Conservation (phyloP, 139 green algal genomes). For the Ettlia oleoabundans region DNA sequence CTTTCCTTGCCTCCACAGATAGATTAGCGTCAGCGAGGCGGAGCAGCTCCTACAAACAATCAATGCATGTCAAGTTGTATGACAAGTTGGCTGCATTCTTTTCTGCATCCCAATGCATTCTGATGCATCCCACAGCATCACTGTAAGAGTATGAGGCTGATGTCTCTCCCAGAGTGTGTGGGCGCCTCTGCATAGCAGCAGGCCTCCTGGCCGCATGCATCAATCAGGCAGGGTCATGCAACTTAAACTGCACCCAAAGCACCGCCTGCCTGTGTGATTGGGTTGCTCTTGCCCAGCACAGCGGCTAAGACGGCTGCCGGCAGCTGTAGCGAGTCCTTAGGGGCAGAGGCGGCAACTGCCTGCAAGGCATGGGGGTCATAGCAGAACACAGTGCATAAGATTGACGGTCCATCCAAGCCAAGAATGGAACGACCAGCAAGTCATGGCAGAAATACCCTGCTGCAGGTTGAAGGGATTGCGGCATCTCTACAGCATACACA, state of each 20-base stretch:
- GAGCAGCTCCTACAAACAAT: constrained; percentile 24
- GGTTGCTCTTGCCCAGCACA: constrained; percentile 33
- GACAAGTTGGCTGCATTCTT: not conserved
- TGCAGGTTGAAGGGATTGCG: no score
- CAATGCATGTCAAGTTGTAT: no score
- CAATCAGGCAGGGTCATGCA: no score
- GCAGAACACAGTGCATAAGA: not conserved
- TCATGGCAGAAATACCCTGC: no score
- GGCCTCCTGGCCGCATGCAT: no score
- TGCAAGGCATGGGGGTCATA: not conserved
- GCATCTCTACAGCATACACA: no score
- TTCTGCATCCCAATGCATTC: not conserved
- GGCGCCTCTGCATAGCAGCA: no score
- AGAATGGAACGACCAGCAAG: no score
- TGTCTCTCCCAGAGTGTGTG: no score
- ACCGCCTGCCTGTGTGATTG: not conserved
- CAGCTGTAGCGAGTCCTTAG: constrained; percentile 44
- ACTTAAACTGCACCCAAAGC: not conserved
- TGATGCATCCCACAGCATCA: no score
- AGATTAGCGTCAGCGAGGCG: constrained; percentile 49
- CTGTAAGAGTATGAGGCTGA: no score
- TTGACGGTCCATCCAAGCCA: no score
- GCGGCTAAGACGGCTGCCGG: constrained; percentile 18
- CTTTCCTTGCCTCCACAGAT: constrained; percentile 23
- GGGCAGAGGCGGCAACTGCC: constrained; percentile 5